These are phyloP conservation scores for Chlorella sorokiniana DNA, from an alignment of 139 green algal genomes.

Conservation along the genomic window DNA sequence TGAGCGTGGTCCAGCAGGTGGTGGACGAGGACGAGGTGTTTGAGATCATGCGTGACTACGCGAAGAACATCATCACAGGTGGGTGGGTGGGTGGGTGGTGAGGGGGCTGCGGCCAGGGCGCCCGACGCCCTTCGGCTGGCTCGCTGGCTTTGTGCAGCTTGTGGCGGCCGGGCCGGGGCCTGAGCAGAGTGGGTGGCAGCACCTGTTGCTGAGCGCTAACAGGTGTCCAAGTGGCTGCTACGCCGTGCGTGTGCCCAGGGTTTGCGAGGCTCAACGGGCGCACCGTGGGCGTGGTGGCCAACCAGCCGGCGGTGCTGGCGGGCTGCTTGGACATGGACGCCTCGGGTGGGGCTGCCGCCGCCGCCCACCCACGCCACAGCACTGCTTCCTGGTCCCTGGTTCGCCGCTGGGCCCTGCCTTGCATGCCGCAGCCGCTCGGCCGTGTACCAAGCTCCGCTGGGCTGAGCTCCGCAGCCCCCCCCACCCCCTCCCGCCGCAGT, in stretches of 20 bases:
- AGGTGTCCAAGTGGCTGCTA: too few species aligned
- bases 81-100: not conserved
- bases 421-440: not conserved
- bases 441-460: not conserved
- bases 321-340: constrained; percentile 78
- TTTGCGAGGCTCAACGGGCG: too few species aligned
- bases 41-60: constrained; percentile 63
- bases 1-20: constrained; percentile 52
- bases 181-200: too few species aligned
- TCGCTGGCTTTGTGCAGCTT: constrained; percentile 62
- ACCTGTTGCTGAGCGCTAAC: too few species aligned
- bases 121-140: too few species aligned
- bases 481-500: not conserved
- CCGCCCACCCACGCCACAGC: not conserved
- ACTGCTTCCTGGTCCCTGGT: not conserved
- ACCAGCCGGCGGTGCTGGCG: constrained; percentile 68
- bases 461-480: not conserved
- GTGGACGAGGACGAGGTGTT: constrained; percentile 69
- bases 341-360: constrained; percentile 33
- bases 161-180: too few species aligned
- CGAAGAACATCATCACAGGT: constrained; percentile 66
- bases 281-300: constrained; percentile 74
- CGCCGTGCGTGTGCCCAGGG: too few species aligned
- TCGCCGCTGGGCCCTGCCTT: not conserved
- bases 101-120: not conserved